These are phyloP conservation scores for Zoysia pacifica DNA, from an alignment of 176 grass and related monocot genomes.

Conservation along the genomic window DNA sequence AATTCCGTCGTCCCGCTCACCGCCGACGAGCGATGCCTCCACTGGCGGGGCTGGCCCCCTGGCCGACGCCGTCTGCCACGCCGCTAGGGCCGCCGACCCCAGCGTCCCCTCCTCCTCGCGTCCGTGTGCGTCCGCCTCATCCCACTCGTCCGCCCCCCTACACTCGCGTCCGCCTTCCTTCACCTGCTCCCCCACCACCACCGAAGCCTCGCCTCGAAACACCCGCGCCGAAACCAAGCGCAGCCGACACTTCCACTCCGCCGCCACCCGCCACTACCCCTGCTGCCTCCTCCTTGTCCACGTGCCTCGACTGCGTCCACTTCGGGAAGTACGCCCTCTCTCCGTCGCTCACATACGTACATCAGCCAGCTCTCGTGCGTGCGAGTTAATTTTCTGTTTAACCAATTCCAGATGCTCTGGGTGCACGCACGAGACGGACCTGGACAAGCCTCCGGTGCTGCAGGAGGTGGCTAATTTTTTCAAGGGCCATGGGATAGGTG, in stretches of 20 bases:
- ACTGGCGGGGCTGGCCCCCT: constrained; percentile 35
- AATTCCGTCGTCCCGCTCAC: background rate
- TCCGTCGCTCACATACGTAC: background rate
- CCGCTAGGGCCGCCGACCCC: constrained; percentile 27
- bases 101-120: constrained; percentile 39
- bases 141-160: constrained; percentile 26
- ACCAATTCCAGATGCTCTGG: constrained; percentile 66
- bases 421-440: constrained; percentile 70
- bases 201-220: constrained; percentile 39
- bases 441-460: constrained; percentile 72
- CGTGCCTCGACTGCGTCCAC: constrained; percentile 73
- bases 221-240: background rate
- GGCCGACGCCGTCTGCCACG: constrained; percentile 39
- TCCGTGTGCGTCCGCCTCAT: constrained; percentile 35
- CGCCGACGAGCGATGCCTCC: constrained; percentile 52
- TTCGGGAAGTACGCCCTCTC: constrained; percentile 66
- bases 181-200: constrained; percentile 20
- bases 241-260: background rate
- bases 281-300: constrained; percentile 6
- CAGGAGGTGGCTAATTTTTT: constrained; percentile 73
- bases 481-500: constrained; percentile 48
- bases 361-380: background rate
- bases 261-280: constrained; percentile 1
- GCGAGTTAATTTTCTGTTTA: constrained; percentile 30
- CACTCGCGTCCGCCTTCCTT: constrained; percentile 42